Evolutionary conservation across 345 rosid species (phyloP), one percentile per base, ranked within the genome.

Genomic region (Jatropha curcas): DNA sequence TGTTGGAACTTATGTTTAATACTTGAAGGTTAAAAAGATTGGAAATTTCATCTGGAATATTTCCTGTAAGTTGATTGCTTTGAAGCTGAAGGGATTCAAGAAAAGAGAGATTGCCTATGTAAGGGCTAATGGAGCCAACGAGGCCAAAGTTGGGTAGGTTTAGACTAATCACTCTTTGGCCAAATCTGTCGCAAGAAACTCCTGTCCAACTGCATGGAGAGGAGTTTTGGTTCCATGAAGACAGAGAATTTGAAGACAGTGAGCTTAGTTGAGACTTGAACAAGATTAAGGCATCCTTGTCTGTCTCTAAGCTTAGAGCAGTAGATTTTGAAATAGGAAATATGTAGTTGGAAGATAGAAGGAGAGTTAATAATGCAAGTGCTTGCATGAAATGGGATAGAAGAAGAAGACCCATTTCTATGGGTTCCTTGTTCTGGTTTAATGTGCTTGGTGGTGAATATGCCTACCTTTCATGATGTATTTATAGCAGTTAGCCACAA

Each of bases 171-270:
- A 87, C 88, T 82, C 90, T 76, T 19, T 64, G 51, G 76, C 53
- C 60, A 2, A 43, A 43, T 22, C 25, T 35, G 64, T 79, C 58
- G 81, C 88, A 87, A 69, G 70, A n/a, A 68, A 85, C 83, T 53
- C 90, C 88, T 0, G 86, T 72, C 88, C 90, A 85, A 9, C 71
- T 77, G 62, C 88, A 86, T 14, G 84, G 86, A 12, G 80, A 78
- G 24, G 24, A 60, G 83, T 68, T 75, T 70, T 16, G 59, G 59
- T 80, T 67, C 89, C 87, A 86, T n/a, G 82, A 72, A 62, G 85
- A 74, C n/a, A n/a, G n/a, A n/a, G n/a, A n/a, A n/a, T n/a, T n/a
- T n/a, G n/a, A n/a, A n/a, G n/a, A n/a, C n/a, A n/a, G n/a, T n/a
- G n/a, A n/a, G n/a, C n/a, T n/a, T n/a, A 82, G 63, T 56, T 81